Conservation (phyloP, 2,329 filamentous ascomycete genomes). For the Fusarium humuli region DNA sequence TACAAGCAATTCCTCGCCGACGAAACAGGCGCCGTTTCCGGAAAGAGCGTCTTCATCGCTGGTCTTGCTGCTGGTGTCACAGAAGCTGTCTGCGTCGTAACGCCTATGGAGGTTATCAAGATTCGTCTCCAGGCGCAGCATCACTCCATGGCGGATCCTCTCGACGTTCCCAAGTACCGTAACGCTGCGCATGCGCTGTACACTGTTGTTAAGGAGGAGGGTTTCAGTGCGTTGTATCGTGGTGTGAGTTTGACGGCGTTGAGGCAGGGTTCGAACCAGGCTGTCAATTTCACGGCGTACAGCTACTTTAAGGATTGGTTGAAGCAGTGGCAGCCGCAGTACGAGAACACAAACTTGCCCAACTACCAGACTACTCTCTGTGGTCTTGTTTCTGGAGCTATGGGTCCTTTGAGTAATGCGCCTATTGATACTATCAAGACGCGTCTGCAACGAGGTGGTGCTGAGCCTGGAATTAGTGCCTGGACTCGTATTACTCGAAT, state of each 20-base stretch:
- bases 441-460: conserved; percentile 88
- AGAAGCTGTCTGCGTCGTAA: conserved; percentile 95
- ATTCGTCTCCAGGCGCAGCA: conserved; percentile 98
- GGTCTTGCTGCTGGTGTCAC: conserved; percentile 94
- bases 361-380: conserved; percentile 92
- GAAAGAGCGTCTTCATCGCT: conserved; percentile 76
- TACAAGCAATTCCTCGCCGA: conserved; percentile 89
- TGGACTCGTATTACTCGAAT: conserved; percentile 82
- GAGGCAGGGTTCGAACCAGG: conserved; percentile 96
- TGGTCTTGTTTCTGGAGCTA: conserved; percentile 89
- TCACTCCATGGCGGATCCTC: conserved; percentile 96
- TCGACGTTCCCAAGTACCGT: conserved; percentile 96
- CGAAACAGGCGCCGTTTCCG: conserved; percentile 74
- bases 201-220: conserved; percentile 93
- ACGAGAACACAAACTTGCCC: conserved; percentile 74
- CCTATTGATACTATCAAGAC: conserved; percentile 99
- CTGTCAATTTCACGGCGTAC: conserved; percentile 98
- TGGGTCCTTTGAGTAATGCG: conserved; percentile 95
- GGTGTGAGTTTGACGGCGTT: conserved; percentile 94
- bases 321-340: conserved; percentile 77
- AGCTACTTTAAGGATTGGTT: conserved; percentile 88
- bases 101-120: conserved; percentile 99
- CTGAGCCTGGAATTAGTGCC: conserved; percentile 82
- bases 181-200: conserved; percentile 87
- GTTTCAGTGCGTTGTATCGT: conserved; percentile 86